Evolutionary conservation across 805 yeast species (phyloP), one percentile per base, ranked within the genome.

Genomic region (Saccharomycopsis lassenensis): DNA sequence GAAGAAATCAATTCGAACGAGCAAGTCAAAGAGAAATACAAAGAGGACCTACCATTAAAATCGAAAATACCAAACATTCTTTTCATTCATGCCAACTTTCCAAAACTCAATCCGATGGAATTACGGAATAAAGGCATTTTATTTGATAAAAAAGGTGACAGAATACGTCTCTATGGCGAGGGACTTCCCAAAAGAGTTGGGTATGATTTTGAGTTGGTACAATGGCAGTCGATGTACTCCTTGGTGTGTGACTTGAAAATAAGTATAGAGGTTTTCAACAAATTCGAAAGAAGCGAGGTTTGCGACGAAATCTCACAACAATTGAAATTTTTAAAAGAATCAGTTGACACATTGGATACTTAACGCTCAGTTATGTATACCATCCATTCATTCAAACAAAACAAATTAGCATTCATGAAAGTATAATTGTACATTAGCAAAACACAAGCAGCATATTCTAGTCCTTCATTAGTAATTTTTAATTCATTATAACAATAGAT

Each of bases 41-140:
- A 45, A 10, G 37, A 37, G 15, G 49, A 48, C 25, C 18, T 49
- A 11, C 44, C 41, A 20, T 38, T 39, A 7, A 27, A 39, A 3
- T 29, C 35, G 5, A 47, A 44, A 32, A 47, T 39, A n/a, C 62
- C 65, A 31, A 48, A 49, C 25, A 50, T 58, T 12, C 47, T 74
- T 40, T 77, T 77, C 47, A 67, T 76, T 34, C 85, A 77, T 50
- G 72, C 81, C 24, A 77, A 77, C 50, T 69, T 64, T 56, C 83
- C 83, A 5, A 77, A 77, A 51, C 54, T 77, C 40, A 72, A 77
- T 48, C 83, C 84, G 2, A 68, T 76, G 62, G 55, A 56, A 11
- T 58, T 77, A 41, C 64, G 60, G 38, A 18, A 36, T 16, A 59
- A 58, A 4, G 62, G 61, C 2, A 61, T 63, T 35, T 59, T 67